Conservation (phyloP, 163 green algal species). For the Coccomyxa subellipsoidea region DNA sequence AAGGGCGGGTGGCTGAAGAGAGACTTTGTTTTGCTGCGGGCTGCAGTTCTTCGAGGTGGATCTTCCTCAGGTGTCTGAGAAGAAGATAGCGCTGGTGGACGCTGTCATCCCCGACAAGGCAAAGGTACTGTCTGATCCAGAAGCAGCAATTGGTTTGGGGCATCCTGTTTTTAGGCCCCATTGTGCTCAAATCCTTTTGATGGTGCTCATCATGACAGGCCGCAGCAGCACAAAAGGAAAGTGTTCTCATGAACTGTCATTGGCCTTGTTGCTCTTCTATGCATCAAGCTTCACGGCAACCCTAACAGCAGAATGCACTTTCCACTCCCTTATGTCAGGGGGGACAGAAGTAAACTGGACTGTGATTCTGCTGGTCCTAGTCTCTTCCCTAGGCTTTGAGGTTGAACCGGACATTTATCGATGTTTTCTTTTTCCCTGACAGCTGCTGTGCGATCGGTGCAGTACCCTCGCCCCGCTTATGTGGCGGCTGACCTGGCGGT, state of each 20-base stretch:
- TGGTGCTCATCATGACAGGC: no score
- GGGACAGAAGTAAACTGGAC: neutral
- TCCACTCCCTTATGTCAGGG: neutral
- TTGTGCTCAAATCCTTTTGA: no score
- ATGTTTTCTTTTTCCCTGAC: no score
- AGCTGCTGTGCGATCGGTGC: neutral
- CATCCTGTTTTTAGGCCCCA: no score
- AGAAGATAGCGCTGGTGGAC: slow-evolving; percentile 50
- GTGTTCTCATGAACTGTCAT: no score
- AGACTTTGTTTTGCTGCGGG: neutral
- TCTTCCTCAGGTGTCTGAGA: slow-evolving; percentile 46
- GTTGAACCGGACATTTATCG: no score
- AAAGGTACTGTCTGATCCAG: neutral
- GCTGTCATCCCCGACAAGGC: neutral
- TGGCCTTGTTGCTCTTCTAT: no score
- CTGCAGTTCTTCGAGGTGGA: slow-evolving; percentile 57
- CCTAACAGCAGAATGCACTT: neutral
- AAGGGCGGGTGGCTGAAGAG: neutral
- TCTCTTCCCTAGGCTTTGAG: no score
- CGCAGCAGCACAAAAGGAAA: no score
- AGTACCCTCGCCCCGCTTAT: slow-evolving; percentile 44
- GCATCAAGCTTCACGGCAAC: no score
- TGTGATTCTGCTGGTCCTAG: no score
- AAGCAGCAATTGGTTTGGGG: neutral
- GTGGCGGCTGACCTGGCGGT: slow-evolving; percentile 54